Evolutionary conservation across 2,329 filamentous ascomycete genomes (phyloP), one percentile per base, ranked within the genome.

Genomic region (Colletotrichum godetiae): DNA sequence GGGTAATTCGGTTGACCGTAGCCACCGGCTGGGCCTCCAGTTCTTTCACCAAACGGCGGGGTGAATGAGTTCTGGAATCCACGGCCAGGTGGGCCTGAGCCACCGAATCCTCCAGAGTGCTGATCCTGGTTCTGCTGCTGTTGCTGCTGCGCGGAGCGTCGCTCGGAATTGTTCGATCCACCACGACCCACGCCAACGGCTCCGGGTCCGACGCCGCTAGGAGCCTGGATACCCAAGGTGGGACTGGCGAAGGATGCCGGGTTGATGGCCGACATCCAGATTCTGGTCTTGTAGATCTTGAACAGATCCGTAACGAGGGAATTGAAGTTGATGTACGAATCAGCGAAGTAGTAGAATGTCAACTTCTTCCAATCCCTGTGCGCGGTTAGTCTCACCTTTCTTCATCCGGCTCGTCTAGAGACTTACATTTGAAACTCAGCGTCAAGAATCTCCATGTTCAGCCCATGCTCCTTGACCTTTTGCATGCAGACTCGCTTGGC

Each of bases 191-290:
- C 86, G 59, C 88, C 88, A n/a, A 94, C 88, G 29, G 91, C 90
- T 29, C 91, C 92, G 10, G 91, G 90, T 0, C 91, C 90, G 77
- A 93, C 88, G 33, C 90, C 90, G 75, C 91, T 92, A 1, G 92
- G 91, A 2, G 92, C 91, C 80, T 92, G 92, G 27, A 95, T 86
- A 31, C 93, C 93, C 61, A 94, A 86, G 3, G 91, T 91, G 22
- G 94, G 93, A 75, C 92, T 95, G 29, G 94, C 94, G 82, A 98
- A 98, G 0, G 96, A 98, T 5, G 96, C 97, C 8, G 97, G 97
- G 81, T 99, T 99, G 82, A 99, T 97, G 4, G 97, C 97, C 5
- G 96, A 98, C 94, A 99, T 98, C 97, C 97, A 99, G 79, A 99
- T 99, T 78, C 97, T 92, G 27, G 96, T 98, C 87, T 99, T 99